Evolutionary conservation across 495 filamentous ascomycete species (phyloP).

Genomic region (Aspergillus mulundensis): DNA sequence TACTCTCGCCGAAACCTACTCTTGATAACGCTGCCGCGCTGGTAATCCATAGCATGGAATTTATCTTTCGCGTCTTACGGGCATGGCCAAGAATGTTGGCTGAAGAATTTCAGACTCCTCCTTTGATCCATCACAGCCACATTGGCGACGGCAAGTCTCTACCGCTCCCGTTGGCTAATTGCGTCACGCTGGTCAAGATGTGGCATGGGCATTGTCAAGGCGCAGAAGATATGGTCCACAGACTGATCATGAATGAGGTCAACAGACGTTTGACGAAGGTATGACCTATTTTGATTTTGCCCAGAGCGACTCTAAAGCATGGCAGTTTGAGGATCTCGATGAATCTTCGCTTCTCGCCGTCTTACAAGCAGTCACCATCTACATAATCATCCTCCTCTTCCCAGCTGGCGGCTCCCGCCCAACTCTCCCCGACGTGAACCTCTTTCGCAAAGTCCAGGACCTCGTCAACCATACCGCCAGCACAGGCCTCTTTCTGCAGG

Average conservation of each 20-base stretch:
- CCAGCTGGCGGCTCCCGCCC: conserved; percentile 13
- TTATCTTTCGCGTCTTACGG: conserved; percentile 31
- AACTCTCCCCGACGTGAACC: conserved; percentile 12
- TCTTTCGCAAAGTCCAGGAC: conserved; percentile 27
- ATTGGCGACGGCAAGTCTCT: conserved; percentile 10
- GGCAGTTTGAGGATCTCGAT: conserved; percentile 22
- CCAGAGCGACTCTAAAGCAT: too few relatives aligned
- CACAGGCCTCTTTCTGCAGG: conserved; percentile 31
- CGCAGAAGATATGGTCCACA: conserved; percentile 26
- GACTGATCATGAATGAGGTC: conserved; percentile 27
- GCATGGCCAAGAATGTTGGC: conserved; percentile 36
- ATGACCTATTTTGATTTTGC: not conserved
- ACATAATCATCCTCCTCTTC: conserved; percentile 36
- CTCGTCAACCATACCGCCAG: conserved; percentile 27
- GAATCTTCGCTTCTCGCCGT: conserved; percentile 29
- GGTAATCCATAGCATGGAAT: conserved; percentile 31
- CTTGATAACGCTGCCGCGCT: conserved; percentile 1
- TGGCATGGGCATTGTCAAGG: conserved; percentile 33
- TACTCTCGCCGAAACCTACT: not conserved
- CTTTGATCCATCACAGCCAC: conserved; percentile 29
- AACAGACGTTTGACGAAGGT: conserved; percentile 24
- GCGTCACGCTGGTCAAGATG: conserved; percentile 35
- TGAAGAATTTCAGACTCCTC: conserved; percentile 32
- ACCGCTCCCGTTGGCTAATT: conserved; percentile 29
- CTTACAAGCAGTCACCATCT: conserved; percentile 36